Evolutionary conservation across 2,329 filamentous ascomycete species (phyloP).

Genomic region (Cladosporium cucumerinum): DNA sequence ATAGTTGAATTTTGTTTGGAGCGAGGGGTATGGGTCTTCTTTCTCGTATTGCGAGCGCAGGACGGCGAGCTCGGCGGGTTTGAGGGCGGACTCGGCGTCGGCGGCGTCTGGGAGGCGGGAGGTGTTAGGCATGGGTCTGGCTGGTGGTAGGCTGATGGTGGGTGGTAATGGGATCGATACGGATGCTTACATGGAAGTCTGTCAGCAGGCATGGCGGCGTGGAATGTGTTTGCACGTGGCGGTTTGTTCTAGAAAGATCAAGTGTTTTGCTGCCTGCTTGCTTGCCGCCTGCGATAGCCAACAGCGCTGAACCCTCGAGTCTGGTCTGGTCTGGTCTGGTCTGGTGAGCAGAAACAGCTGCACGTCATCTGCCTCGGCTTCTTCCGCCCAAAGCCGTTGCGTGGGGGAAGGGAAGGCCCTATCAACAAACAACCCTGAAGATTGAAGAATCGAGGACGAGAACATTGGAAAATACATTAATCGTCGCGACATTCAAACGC

Average conservation of each 20-base stretch:
- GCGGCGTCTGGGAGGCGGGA: constrained; percentile 70
- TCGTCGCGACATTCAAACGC: neutral
- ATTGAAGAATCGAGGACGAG: neutral
- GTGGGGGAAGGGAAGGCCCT: constrained; percentile 1
- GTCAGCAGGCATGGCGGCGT: constrained; percentile 19
- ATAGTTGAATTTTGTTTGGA: constrained; percentile 99
- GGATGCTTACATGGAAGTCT: constrained; percentile 15
- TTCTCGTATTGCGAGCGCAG: constrained; percentile 93
- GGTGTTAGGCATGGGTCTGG: constrained; percentile 25
- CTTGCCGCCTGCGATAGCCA: constrained; percentile 15
- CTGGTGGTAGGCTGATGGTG: neutral
- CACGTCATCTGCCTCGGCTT: constrained; percentile 7
- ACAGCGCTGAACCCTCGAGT: neutral
- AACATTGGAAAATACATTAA: constrained; percentile 12
- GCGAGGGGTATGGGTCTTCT: constrained; percentile 91
- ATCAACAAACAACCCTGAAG: constrained; percentile 7
- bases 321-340: neutral
- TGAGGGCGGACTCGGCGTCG: constrained; percentile 93
- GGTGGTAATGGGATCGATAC: neutral
- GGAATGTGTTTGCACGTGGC: constrained; percentile 10
- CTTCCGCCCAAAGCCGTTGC: constrained; percentile 1
- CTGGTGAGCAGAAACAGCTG: constrained; percentile 1
- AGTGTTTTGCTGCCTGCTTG: neutral
- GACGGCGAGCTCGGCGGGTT: constrained; percentile 87
- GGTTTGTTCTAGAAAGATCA: neutral